A percentile compares a stretch with the other conserved stretches of the same genome.
These are phyloP conservation scores for Xylaria cubensis DNA, from an alignment of 495 filamentous ascomycete genomes.

Conservation along the genomic window DNA sequence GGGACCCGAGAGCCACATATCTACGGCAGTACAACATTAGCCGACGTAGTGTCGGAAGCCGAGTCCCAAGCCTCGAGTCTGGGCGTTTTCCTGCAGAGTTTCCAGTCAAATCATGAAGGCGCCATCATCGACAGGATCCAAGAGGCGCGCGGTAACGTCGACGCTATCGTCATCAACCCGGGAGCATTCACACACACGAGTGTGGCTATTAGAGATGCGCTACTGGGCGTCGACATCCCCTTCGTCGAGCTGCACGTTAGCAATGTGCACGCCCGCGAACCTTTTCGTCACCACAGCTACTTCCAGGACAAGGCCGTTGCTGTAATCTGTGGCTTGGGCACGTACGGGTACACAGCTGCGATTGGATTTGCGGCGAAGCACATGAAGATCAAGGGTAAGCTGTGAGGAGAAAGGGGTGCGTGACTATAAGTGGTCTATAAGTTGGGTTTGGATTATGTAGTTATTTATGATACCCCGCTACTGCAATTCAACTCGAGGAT, in stretches of 20 bases:
- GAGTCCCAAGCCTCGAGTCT: constrained; percentile 51
- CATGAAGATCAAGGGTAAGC: constrained; percentile 45
- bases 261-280: constrained; percentile 71
- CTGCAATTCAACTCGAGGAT: not conserved
- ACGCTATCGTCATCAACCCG: constrained; percentile 73
- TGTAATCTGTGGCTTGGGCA: constrained; percentile 71
- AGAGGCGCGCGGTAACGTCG: constrained; percentile 56
- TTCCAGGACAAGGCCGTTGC: constrained; percentile 74
- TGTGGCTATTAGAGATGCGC: constrained; percentile 71
- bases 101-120: constrained; percentile 75
- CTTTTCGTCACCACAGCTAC: constrained; percentile 68
- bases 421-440: not conserved
- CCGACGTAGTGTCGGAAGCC: constrained; percentile 59
- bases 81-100: constrained; percentile 53
- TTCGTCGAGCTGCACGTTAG: constrained; percentile 76
- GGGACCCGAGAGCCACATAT: constrained; percentile 74
- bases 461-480: not conserved
- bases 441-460: not conserved
- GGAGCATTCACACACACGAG: constrained; percentile 73
- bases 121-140: constrained; percentile 68
- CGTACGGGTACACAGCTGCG: constrained; percentile 72
- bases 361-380: constrained; percentile 64
- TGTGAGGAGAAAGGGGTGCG: not conserved
- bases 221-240: constrained; percentile 67
- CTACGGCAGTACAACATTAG: constrained; percentile 70